phyloP scores from a whole-genome alignment of 192 early-diverging fungal genomes.

The Podila minutissima region DNA sequence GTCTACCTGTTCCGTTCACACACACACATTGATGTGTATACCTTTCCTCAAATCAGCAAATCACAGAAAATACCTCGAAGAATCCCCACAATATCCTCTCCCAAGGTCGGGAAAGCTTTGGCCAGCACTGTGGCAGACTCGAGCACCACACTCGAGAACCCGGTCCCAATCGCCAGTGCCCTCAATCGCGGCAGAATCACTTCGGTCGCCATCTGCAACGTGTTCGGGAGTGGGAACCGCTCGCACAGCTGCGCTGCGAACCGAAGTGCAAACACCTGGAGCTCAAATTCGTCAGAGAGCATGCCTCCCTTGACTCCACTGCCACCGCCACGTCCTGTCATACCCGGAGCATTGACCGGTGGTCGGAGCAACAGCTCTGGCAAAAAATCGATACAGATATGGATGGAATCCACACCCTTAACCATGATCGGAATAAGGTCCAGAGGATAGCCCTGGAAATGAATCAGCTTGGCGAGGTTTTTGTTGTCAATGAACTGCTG shows the following conservation, averaged over 20 bases:
- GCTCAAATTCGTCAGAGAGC: neutral
- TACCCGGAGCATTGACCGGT: neutral
- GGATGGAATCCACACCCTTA: slow-evolving; percentile 27
- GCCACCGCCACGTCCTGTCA: neutral
- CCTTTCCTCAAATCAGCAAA: no score
- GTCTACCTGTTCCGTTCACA: neutral
- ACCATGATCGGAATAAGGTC: slow-evolving; percentile 35
- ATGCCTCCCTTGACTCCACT: neutral
- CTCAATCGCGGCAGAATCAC: slow-evolving; percentile 26
- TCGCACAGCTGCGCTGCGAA: slow-evolving; percentile 27
- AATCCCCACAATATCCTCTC: slow-evolving; percentile 9
- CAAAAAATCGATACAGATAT: slow-evolving; percentile 32
- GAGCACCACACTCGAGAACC: slow-evolving; percentile 19
- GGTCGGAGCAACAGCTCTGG: slow-evolving; percentile 23
- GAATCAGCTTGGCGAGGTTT: slow-evolving; percentile 40
- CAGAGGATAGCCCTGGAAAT: slow-evolving; percentile 42
- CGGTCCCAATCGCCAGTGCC: slow-evolving; percentile 7
- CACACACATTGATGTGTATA: no score
- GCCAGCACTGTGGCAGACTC: slow-evolving; percentile 29
- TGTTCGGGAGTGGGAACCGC: slow-evolving; percentile 25
- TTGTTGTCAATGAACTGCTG: slow-evolving; percentile 45
- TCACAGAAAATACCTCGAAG: slow-evolving; percentile 18
- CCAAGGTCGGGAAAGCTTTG: slow-evolving; percentile 22
- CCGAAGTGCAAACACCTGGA: slow-evolving; percentile 31
- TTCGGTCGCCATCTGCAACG: slow-evolving; percentile 24